Evolutionary conservation across 768 basidiomycete species (phyloP), one percentile per base, ranked within the genome.

Genomic region (Phlebiopsis flavidoalba): DNA sequence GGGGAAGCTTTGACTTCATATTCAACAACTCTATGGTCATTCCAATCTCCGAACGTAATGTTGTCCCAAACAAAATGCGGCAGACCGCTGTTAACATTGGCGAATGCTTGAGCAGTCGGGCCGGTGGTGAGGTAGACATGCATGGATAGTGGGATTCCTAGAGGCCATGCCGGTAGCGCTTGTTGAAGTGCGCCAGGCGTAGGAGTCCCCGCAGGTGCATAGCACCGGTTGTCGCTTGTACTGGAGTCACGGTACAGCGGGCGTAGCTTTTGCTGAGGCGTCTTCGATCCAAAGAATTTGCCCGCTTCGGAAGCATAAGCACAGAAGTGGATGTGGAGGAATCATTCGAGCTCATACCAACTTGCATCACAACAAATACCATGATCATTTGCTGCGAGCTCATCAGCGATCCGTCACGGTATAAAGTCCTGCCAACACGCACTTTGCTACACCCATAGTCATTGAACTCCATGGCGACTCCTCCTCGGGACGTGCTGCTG

Each of bases 61-160:
- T 91, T 86, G 35, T 84, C 74, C 92, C 92, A 94, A 19, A 86
- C 77, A 62, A 92, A 86, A 62, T 79, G 79, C 6, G 90, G 90
- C 40, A 93, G 74, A 40, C 75, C 74, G 53, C 82, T 72, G 59
- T 77, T 79, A 49, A 80, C 81, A 5, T 22, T 19, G 12, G 78
- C 75, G 74, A 89, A 89, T 8, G 86, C 79, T 65, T 87, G 83
- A 31, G 79, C 82, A 5, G 70, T 76, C 1, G 84, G 85, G 1
- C 84, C 84, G 0, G 87, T 89, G 19, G 91, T 84, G 36, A 94
- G 73, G 68, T 86, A 82, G 3, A 93, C 83, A 60, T 93, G 81
- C 82, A 92, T 86, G 48, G 87, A 81, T 8, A 93, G 71, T 3
- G 76, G 73, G 56, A 84, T 77, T 0, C 81, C 84, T 1, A 88